Conservation (phyloP, 495 filamentous ascomycete genomes). For the Delitschia confertaspora region DNA sequence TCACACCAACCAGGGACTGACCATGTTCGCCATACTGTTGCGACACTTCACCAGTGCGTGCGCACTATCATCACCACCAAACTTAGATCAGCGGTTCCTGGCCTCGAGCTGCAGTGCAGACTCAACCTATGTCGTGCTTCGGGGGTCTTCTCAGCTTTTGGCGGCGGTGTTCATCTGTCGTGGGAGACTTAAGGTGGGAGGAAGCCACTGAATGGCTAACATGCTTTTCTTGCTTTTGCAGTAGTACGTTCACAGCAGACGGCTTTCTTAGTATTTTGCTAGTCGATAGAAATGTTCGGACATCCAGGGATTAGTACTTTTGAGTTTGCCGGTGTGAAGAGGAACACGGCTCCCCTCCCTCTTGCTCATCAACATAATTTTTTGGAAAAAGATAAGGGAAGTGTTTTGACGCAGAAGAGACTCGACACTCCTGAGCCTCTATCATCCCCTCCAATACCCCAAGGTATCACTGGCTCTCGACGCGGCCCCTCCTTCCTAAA, state of each 20-base stretch:
- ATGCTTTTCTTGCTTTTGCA: not conserved
- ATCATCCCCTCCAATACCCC: not conserved
- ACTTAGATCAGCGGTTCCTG: conserved; percentile 7
- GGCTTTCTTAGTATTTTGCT: not conserved
- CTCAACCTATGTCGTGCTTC: not conserved
- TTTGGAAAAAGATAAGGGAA: not conserved
- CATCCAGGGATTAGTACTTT: conserved; percentile 22
- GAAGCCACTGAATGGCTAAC: not conserved
- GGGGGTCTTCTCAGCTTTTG: too few species aligned
- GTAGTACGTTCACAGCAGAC: not conserved
- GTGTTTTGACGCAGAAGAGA: not conserved
- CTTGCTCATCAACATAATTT: too few species aligned
- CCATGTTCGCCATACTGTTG: not conserved
- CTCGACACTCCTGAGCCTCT: not conserved
- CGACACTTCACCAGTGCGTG: not conserved
- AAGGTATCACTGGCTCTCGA: conserved; percentile 3
- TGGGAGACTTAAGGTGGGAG: conserved; percentile 1
- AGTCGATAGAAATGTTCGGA: conserved; percentile 10
- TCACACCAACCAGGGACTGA: not conserved
- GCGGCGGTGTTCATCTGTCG: not conserved
- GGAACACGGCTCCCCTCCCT: too few species aligned
- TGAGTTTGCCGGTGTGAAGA: conserved; percentile 10
- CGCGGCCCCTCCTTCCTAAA: conserved; percentile 21
- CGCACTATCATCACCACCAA: not conserved
- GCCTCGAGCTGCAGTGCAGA: conserved; percentile 4